Evolutionary conservation across 495 filamentous ascomycete species (phyloP), one percentile per base, ranked within the genome.

Genomic region (Daldinia childiae): DNA sequence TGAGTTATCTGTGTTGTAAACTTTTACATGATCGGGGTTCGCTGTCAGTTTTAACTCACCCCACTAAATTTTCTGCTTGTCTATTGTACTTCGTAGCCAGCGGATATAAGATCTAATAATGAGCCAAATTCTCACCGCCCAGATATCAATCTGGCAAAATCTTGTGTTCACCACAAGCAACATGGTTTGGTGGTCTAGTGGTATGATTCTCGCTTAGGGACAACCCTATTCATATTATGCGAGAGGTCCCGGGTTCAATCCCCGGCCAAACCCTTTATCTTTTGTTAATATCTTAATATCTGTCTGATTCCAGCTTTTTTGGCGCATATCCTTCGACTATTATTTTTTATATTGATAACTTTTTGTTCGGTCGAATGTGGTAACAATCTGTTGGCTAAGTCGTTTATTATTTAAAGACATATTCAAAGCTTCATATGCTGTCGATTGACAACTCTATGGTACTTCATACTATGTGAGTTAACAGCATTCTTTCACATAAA

Each of bases 131-230:
- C 4, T 29, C 50, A 54, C 50, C 50, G 26, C 50, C 50, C 15
- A 30, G 50, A 54, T 17, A 14, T 3, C 17, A 19, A 24, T 48
- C 43, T 24, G 43, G 43, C 43, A 48, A 48, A 48, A 24, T 48
- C 43, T 24, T 48, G 43, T 45, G 8, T 24, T 21, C 19, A 4
- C 4, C 39, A 36, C 26, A 54, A 4, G 9, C 1, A 29, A 8
- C n/a, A 3, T 54, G 54, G 54, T 57, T 57, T 67, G 30, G 52
- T 72, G 64, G 69, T 72, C 59, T 67, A 72, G 69, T 60, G 69
- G 69, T 71, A 71, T 66, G 63, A 71, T 71, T 57, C 69, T 71
- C 69, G 69, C 69, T 66, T 72, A 67, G 69, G 69, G 69, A 38
- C 27, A 39, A 58, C 63, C 63, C 56, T 27, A 29, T 24, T 26